A percentile compares a stretch with the other conserved stretches of the same genome.
Conservation (phyloP, 2,329 filamentous ascomycete species). For the Ophiocordyceps camponoti-floridani region DNA sequence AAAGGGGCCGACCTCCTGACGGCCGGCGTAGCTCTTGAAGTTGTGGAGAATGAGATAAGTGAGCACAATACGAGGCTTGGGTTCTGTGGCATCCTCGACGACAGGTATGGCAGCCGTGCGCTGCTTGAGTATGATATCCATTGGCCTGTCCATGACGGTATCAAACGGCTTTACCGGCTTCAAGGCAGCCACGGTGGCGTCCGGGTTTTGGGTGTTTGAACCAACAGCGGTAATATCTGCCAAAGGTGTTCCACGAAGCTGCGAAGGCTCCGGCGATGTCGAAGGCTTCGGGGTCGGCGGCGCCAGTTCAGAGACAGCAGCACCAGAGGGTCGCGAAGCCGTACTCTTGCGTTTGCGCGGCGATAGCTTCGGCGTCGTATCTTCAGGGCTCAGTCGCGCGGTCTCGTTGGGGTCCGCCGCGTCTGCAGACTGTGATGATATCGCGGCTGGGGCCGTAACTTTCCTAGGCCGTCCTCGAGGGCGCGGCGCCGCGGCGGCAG, state of each 20-base stretch:
- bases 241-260: conserved; percentile 38
- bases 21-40: conserved; percentile 96
- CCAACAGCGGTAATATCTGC: conserved; percentile 54
- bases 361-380: conserved; percentile 22
- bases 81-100: conserved; percentile 56
- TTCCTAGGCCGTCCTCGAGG: conserved; percentile 23
- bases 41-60: conserved; percentile 84
- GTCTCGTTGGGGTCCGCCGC: conserved; percentile 13
- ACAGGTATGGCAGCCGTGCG: conserved; percentile 48
- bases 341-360: conserved; percentile 52
- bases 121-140: conserved; percentile 86
- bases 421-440: background rate
- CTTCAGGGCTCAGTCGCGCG: conserved; percentile 13
- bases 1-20: conserved; percentile 90
- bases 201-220: conserved; percentile 28
- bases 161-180: conserved; percentile 63
- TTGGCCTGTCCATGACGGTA: conserved; percentile 67
- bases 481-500: conserved; percentile 26
- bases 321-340: conserved; percentile 21
- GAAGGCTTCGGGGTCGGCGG: conserved; percentile 13
- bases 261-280: conserved; percentile 29
- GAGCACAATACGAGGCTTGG: conserved; percentile 80
- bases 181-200: conserved; percentile 26
- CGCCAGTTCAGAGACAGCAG: conserved; percentile 4
- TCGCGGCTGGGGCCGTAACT: conserved; percentile 8